These are phyloP conservation scores for Coffea canephora DNA, from an alignment of 257 asterid species.

Conservation along the genomic window DNA sequence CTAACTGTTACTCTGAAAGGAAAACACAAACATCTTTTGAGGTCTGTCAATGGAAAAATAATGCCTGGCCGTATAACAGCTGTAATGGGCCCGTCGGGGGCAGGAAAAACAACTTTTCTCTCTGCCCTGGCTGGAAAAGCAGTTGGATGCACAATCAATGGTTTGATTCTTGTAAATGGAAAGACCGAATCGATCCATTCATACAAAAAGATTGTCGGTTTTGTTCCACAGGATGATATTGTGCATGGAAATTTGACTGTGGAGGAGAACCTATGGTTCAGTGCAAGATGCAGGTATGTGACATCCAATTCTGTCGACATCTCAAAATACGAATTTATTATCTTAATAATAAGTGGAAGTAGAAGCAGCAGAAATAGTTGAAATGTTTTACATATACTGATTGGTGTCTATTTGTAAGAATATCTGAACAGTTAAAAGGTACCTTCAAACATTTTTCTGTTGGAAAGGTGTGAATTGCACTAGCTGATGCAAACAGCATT, in stretches of 20 bases:
- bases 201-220: constrained; percentile 81
- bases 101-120: constrained; percentile 94
- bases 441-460: neutral
- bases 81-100: constrained; percentile 99
- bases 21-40: constrained; percentile 61
- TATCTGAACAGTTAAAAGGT: neutral
- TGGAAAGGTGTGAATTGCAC: neutral
- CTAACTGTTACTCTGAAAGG: constrained; percentile 76
- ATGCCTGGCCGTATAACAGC: constrained; percentile 87
- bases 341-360: no score
- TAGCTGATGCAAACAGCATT: neutral
- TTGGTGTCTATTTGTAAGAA: neutral
- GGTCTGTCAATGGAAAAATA: constrained; percentile 76
- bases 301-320: neutral
- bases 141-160: constrained; percentile 71
- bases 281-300: constrained; percentile 86
- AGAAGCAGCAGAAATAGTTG: neutral
- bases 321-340: neutral
- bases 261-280: constrained; percentile 97
- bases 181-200: constrained; percentile 64
- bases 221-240: constrained; percentile 95
- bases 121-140: constrained; percentile 93
- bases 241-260: constrained; percentile 96
- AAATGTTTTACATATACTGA: neutral
- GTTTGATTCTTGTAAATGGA: constrained; percentile 65